A percentile compares a stretch with the other conserved stretches of the same genome.
Conservation (phyloP, 805 yeast genomes). For the Lipomyces chichibuensis region DNA sequence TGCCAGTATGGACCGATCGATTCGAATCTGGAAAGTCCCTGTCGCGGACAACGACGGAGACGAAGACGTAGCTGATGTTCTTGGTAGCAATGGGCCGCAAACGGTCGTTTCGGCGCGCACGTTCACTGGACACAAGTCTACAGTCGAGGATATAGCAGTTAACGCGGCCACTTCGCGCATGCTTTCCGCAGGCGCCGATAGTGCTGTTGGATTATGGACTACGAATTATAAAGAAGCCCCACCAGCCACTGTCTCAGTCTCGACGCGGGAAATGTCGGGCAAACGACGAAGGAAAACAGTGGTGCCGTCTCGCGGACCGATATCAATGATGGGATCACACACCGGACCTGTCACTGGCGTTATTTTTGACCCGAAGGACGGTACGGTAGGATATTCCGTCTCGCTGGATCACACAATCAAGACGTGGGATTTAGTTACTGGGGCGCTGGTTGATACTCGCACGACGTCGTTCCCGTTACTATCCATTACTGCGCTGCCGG, state of each 20-base stretch:
- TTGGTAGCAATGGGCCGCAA: conserved; percentile 43
- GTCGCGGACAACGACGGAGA: conserved; percentile 57
- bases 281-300: conserved; percentile 86
- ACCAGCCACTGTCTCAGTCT: conserved; percentile 47
- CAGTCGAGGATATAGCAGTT: conserved; percentile 78
- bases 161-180: conserved; percentile 59
- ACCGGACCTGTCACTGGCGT: conserved; percentile 85
- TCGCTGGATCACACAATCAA: conserved; percentile 94
- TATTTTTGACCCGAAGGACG: conserved; percentile 69
- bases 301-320: conserved; percentile 78
- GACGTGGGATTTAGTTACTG: conserved; percentile 94
- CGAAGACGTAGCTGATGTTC: conserved; percentile 46
- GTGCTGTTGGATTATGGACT: conserved; percentile 84
- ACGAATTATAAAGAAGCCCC: conserved; percentile 83
- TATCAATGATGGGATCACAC: conserved; percentile 79
- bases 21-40: conserved; percentile 75
- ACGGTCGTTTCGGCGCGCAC: conserved; percentile 21
- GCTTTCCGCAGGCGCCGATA: conserved; percentile 83
- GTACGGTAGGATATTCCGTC: conserved; percentile 86
- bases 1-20: conserved; percentile 85
- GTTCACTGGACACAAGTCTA: conserved; percentile 85
- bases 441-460: conserved; percentile 82
- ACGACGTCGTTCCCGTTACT: conserved; percentile 83
- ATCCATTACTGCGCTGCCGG: conserved; percentile 69
- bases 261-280: conserved; percentile 60